Evolutionary conservation across 2,329 filamentous ascomycete species (phyloP), one percentile per base, ranked within the genome.

Genomic region (Neonectria neomacrospora): DNA sequence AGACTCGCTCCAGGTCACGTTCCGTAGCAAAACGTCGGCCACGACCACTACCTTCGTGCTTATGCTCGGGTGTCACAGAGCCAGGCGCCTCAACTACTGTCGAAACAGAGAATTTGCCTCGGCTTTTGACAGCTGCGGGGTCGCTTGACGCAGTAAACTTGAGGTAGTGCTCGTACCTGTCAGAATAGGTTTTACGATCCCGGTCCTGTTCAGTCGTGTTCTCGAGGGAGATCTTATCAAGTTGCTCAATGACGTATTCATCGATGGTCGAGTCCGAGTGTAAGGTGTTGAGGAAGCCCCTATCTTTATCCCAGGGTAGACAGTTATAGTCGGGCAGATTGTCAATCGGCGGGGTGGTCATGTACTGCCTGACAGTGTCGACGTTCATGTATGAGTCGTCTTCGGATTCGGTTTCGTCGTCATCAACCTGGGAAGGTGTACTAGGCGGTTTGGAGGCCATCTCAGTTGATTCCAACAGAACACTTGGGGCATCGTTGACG

Each of bases 1-100:
- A 79, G 7, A 91, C 90, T 39, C 88, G 85, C 74, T 94, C 89
- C 7, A 94, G 77, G 64, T 94, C 91, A 54, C 91, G 87, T 72
- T 94, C 91, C 16, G 90, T 91, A 14, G 87, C 89, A 74, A 88
- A 91, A 59, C 88, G 81, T 62, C 84, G 85, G 57, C 85, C 76
- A 28, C 80, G 71, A 28, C 86, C 80, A 64, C 86, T 80, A 6
- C 85, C 82, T 74, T 91, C 88, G 0, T 83, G 81, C 64, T 85
- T 87, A 3, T 84, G 76, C 63, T 90, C 89, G 14, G 83, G 80
- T 7, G 85, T 77, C 8, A 79, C 74, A 16, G 80, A 73, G 0
- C 77, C 76, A 6, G 66, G 73, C 1, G 73, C 62, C 12, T 81
- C 80, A 1, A 73, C 68, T 7, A 76, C 69, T 8, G 77, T 72